Conservation (phyloP, 208 protist species). For the Leishmania major region DNA sequence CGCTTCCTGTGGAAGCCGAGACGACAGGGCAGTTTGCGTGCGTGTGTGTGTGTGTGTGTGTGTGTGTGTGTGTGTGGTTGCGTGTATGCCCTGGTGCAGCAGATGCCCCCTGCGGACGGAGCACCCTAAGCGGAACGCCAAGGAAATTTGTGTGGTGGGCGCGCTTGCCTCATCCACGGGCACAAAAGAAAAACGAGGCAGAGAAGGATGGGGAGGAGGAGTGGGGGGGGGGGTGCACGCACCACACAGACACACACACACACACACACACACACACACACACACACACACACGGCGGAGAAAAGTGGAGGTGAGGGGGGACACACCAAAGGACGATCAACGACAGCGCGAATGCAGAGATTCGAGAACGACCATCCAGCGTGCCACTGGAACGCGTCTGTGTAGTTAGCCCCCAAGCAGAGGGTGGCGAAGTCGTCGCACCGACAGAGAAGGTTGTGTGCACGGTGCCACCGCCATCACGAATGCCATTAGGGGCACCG, state of each 20-base stretch:
- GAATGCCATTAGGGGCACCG: neutral
- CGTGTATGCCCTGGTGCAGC: neutral
- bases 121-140: too few relatives aligned
- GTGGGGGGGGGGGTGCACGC: too few relatives aligned
- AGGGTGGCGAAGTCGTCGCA: neutral
- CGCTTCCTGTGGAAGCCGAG: too few relatives aligned
- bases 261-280: too few relatives aligned
- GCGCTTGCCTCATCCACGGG: neutral
- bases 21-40: neutral
- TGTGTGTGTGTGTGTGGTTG: neutral
- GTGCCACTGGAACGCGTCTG: neutral
- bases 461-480: neutral
- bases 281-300: too few relatives aligned
- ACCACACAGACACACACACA: too few relatives aligned
- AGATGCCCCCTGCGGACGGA: neutral
- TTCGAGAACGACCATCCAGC: neutral
- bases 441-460: neutral
- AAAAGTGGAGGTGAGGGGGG: too few relatives aligned
- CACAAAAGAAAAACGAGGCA: too few relatives aligned
- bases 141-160: neutral
- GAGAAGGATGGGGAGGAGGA: too few relatives aligned
- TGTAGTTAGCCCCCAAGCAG: neutral
- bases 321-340: too few relatives aligned
- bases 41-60: neutral
- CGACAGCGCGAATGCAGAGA: too few relatives aligned